Evolutionary conservation across 2,329 filamentous ascomycete species (phyloP), one percentile per base, ranked within the genome.

Genomic region (Bipolaris zeicola): DNA sequence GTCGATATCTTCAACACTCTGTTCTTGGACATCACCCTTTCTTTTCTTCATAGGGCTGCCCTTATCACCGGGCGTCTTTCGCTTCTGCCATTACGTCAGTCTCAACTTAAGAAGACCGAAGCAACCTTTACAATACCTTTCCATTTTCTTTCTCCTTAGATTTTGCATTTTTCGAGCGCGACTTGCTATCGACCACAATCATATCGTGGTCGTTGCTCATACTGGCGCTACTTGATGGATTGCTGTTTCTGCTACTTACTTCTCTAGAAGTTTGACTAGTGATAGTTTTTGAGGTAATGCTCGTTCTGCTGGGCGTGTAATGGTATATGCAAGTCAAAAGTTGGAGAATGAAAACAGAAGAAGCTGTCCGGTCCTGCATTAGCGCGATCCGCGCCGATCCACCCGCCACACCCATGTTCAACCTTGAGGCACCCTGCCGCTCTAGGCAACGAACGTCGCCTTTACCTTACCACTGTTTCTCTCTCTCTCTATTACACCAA

Each of bases 1-100:
- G 62, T 86, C 82, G 33, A 75, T 57, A 10, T 68, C 60, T 22
- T 28, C 41, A 10, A 58, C 47, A 4, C 54, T 42, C 22, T 60
- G 41, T 24, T 57, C 55, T 45, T 64, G 51, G n/a, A 42, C 18
- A 4, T 59, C 57, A 37, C 44, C 51, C 34, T 55, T 67, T 43
- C 54, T 57, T 57, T 64, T 68, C 41, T 68, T 68, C 14, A 52
- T 39, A 24, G 61, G 59, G 33, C 56, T 61, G 18, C n/a, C 28
- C 6, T 38, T 46, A 14, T 54, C 34, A 16, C 42, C 52, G 13
- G 62, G 60, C 18, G 63, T 62, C 42, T 68, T 70, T 53, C 67
- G 65, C 46, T 70, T 70, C 67, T 68, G 28, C 22, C 5, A 6
- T 8, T 4, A 16, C 18, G 16, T 62, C 36, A 62, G 52, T 5